Percentiles rank a stretch among this genome's conserved stretches.
phyloP scores from a whole-genome alignment of 208 protist species.

The Wallacemonas sp. region DNA sequence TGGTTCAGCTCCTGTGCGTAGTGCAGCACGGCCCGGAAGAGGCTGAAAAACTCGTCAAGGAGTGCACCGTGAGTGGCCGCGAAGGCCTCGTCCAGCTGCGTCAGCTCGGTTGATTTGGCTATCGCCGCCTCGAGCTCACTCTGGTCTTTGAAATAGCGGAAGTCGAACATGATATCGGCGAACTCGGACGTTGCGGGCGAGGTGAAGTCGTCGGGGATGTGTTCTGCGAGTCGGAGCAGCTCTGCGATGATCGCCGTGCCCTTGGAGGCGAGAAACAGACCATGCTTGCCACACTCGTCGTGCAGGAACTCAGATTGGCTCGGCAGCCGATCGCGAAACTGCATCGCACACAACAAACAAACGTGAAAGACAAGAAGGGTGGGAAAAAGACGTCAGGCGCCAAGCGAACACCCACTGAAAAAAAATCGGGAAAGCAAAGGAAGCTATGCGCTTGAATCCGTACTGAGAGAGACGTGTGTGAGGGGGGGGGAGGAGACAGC shows the following conservation, averaged over 20 bases:
- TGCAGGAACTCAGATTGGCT: slow-evolving; percentile 69
- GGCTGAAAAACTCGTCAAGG: slow-evolving; percentile 95
- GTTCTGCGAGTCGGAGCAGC: slow-evolving; percentile 86
- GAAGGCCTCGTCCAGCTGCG: slow-evolving; percentile 78
- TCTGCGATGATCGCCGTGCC: slow-evolving; percentile 95
- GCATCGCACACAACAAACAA: background rate
- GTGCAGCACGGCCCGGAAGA: slow-evolving; percentile 96
- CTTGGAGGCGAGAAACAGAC: slow-evolving; percentile 87
- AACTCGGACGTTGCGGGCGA: slow-evolving; percentile 63
- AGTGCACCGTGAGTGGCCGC: slow-evolving; percentile 93
- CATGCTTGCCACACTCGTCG: slow-evolving; percentile 92
- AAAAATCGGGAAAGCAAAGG: too few relatives aligned
- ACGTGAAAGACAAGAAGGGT: slow-evolving; percentile 1
- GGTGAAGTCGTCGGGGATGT: slow-evolving; percentile 92
- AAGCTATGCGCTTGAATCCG: too few relatives aligned
- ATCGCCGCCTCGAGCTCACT: slow-evolving; percentile 86
- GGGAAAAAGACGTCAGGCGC: background rate
- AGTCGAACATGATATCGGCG: slow-evolving; percentile 92
- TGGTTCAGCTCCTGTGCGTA: slow-evolving; percentile 94
- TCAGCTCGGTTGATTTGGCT: slow-evolving; percentile 48
- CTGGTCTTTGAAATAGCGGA: slow-evolving; percentile 87
- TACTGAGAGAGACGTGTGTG: too few relatives aligned
- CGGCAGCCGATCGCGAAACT: slow-evolving; percentile 6
- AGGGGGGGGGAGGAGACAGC: too few relatives aligned
- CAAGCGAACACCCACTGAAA: too few relatives aligned